A percentile compares a stretch with the other conserved stretches of the same genome.
Evolutionary conservation across 805 yeast genomes (phyloP).

Genomic region (Teunomyces aglyptinius): DNA sequence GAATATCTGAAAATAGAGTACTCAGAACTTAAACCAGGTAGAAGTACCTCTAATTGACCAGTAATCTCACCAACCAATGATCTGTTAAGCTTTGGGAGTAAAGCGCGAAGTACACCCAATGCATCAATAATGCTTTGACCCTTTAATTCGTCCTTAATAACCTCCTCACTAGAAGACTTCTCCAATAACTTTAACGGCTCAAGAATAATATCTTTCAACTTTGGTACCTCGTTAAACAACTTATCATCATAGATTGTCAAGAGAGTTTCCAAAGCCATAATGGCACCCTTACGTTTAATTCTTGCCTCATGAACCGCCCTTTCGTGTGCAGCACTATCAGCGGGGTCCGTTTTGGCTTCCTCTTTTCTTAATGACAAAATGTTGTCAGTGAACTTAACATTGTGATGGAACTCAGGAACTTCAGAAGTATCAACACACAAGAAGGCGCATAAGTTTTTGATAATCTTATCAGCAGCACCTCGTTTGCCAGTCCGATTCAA

Average conservation of each 20-base stretch:
- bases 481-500: slow-evolving; percentile 56
- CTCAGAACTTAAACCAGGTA: slow-evolving; percentile 63
- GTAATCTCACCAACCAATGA: slow-evolving; percentile 51
- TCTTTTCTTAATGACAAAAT: slow-evolving; percentile 79
- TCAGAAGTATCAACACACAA: slow-evolving; percentile 94
- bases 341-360: slow-evolving; percentile 61
- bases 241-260: slow-evolving; percentile 50
- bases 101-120: slow-evolving; percentile 73
- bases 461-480: slow-evolving; percentile 84
- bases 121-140: slow-evolving; percentile 88
- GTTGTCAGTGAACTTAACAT: slow-evolving; percentile 48
- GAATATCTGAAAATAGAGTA: slow-evolving; percentile 85
- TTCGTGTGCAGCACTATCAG: slow-evolving; percentile 59
- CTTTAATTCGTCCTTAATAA: slow-evolving; percentile 39
- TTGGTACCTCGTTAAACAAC: slow-evolving; percentile 63
- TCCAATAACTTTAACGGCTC: slow-evolving; percentile 54
- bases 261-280: slow-evolving; percentile 62
- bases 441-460: slow-evolving; percentile 88
- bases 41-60: slow-evolving; percentile 36
- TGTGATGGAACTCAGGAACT: slow-evolving; percentile 85
- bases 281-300: slow-evolving; percentile 83
- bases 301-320: slow-evolving; percentile 69
- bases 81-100: slow-evolving; percentile 59
- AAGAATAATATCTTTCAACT: slow-evolving; percentile 61
- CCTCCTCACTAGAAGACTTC: slow-evolving; percentile 19